Evolutionary conservation across 2,329 filamentous ascomycete genomes (phyloP), one percentile per base, ranked within the genome.

Genomic region (Biscogniauxia mediterranea): DNA sequence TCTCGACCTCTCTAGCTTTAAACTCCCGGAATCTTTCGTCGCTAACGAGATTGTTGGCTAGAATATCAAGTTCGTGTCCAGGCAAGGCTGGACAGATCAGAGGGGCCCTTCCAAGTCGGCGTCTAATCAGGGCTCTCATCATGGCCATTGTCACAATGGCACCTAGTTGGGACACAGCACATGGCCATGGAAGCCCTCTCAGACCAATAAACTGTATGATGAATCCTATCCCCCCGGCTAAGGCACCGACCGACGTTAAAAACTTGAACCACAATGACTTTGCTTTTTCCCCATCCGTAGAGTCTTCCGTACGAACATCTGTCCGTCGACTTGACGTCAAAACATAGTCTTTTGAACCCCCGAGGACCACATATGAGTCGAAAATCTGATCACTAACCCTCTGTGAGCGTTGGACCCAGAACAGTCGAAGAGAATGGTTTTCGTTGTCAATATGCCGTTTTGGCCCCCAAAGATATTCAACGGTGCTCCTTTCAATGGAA

Each of bases 351-450:
- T 57, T 23, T 13, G 54, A 42, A 11, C 54, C 57, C 5, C 56
- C 59, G 52, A 64, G 64, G 4, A 69, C 57, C 15, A 60, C 58
- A 52, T 62, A 64, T 8, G 61, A 57, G 42, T 55, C 52, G 53
- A 70, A 69, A 13, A 52, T 57, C 59, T 70, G 68, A 53, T 69
- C 67, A 15, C 50, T 64, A 21, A 68, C 66, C n/a, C 55, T 54
- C 52, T 64, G 55, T 7, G 52, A 32, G n/a, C 57, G 57, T 32
- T 69, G 68, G 21, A 69, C 38, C 67, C 68, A 70, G 13, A 65
- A 56, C 6, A 68, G 28, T 38, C 28, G 25, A 19, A 42, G 17
- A 28, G 23, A n/a, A n/a, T 20, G 7, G 4, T 32, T 11, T 8
- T 28, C 8, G 6, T 20, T 50, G 4, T 20, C 9, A 58, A 6